Base-by-base conservation (phyloP, 805 yeast genomes). In the Isabelozyma pseudorhagii region DNA sequence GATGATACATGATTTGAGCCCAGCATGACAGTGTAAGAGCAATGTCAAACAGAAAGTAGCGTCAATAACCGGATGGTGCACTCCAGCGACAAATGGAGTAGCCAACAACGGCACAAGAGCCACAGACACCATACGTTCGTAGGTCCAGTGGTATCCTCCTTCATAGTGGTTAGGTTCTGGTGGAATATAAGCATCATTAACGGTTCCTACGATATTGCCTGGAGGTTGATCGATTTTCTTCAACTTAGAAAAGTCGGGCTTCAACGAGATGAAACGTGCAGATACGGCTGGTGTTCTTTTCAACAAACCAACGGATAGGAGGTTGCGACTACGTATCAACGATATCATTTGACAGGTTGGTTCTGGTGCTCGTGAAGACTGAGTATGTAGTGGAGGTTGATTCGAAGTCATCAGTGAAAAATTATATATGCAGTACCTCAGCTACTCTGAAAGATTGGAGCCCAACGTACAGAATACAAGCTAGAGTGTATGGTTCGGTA, bases 111-210 rank as follows among this genome's bases (percentile, higher is more conserved):
- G 99, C 21, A 90, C 78, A 66, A 92, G 73, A 9, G 85, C 82
- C 14, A 85, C 66, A 3, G 96, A 78, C 36, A 90, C 71, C 4
- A 81, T 61, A 58, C 89, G 82, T 76, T 93, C 99, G 59, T 85
- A 84, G n/a, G 88, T 75, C 99, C 99, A 93, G 75, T 92, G 98
- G 66, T 82, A 79, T 21, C 96, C 87, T 44, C 98, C 97, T 62
- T 90, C 92, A 46, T 75, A 62, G 55, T 77, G 81, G 61, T 80
- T 75, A 5, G 84, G 66, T 40, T 75, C 68, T 39, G 97, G 97
- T 13, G 82, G 72, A 34, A 74, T 71, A 60, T 78, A 87, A 13
- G 98, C 91, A 54, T 94, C 98, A 68, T 93, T 94, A 45, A 92
- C 96, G 6, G 92, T 83, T n/a, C 97, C 98, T 44, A 85, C 85